Conservation (phyloP, 2,329 filamentous ascomycete species). For the Colletotrichum gigasporum region DNA sequence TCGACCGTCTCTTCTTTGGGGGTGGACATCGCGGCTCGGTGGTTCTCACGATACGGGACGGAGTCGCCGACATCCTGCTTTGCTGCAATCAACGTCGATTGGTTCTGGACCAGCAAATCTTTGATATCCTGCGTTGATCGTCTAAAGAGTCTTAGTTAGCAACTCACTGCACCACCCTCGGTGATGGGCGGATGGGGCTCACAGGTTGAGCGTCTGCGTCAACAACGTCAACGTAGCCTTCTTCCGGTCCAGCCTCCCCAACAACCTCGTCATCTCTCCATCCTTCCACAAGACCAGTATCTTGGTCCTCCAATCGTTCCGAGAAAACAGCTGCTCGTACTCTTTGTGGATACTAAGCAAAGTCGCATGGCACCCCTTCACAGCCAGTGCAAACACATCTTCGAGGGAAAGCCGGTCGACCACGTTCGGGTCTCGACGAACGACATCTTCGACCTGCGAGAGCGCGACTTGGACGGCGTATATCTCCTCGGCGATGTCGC, state of each 20-base stretch:
- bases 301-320: conserved; percentile 19
- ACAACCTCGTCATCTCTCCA: conserved; percentile 18
- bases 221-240: conserved; percentile 24
- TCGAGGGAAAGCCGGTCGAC: conserved; percentile 17
- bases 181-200: neutral
- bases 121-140: conserved; percentile 29
- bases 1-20: neutral
- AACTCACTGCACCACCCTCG: too few relatives aligned
- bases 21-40: neutral
- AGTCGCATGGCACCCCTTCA: conserved; percentile 27
- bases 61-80: conserved; percentile 11
- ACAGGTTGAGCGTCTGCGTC: conserved; percentile 28
- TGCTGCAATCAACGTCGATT: conserved; percentile 13
- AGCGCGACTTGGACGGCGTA: conserved; percentile 25
- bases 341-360: conserved; percentile 22
- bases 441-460: conserved; percentile 21
- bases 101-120: neutral
- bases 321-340: conserved; percentile 18
- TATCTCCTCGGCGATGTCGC: conserved; percentile 26
- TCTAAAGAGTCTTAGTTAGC: neutral
- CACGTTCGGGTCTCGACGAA: conserved; percentile 15
- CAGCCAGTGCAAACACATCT: conserved; percentile 22
- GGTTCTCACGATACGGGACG: neutral
- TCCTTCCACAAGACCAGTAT: conserved; percentile 22
- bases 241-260: conserved; percentile 20